Evolutionary conservation across 1,139 yeast genomes (phyloP), one percentile per base, ranked within the genome.

Genomic region (Candida anutae): DNA sequence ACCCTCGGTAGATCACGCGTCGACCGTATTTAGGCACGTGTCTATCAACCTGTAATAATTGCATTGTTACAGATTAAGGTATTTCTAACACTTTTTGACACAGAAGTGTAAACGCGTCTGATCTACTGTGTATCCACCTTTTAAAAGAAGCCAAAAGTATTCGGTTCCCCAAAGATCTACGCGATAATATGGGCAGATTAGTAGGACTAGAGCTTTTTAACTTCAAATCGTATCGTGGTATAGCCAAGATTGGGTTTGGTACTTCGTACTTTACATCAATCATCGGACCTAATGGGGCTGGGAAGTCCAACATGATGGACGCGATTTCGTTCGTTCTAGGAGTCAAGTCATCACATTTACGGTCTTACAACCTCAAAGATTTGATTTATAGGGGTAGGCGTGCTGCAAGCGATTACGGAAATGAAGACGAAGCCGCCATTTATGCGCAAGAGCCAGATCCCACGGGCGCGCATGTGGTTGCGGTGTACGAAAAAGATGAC

Each of bases 271-370:
- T 93, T 58, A 84, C 95, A 2, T 81, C 94, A 26, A 84, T 90
- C 36, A 83, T 93, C 33, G 99, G 99, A 1, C 97, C 98, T 11
- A 93, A 93, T 66, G 98, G 98, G 12, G 82, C 96, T 1, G 99
- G 99, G 10, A 90, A 90, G 58, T 83, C 95, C 26, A 90, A 90
- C 47, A 80, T 88, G 88, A 88, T 88, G 97, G 97, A 88, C 52
- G 97, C 97, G 25, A 87, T 88, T 12, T 85, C 96, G 3, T 90
- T 90, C 50, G 98, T 90, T 10, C 65, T 93, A 20, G 99, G 99
- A 13, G 77, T 90, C 28, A 66, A 81, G 42, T 74, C 93, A 12
- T 60, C 69, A 18, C 90, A 83, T 35, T 61, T 93, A 36, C 69
- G 99, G 43, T 84, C 96, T 2, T 62, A 69, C 16, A 74, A 75